Evolutionary conservation across 495 filamentous ascomycete species (phyloP), one percentile per base, ranked within the genome.

Genomic region (Talaromyces borbonicus): DNA sequence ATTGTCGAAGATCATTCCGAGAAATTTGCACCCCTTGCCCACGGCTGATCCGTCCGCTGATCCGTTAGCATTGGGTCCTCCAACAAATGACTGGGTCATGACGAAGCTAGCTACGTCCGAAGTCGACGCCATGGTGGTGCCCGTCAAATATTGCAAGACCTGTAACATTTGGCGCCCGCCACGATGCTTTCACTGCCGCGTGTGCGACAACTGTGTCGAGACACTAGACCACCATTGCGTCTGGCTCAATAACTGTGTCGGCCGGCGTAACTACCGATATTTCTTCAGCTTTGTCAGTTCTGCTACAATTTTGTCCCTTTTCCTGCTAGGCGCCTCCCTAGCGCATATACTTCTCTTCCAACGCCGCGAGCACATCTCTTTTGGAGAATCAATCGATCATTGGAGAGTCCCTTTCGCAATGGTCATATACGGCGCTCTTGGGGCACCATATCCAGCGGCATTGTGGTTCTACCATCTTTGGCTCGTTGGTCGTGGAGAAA

Each of bases 211-310:
- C 58, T 98, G 92, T 59, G 78, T 98, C 36, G 92, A 98, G 60
- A 96, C 90, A 0, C 89, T 96, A 52, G 92, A 98, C 57, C 92
- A 98, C 56, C 92, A 98, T 68, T 98, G 92, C 55, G 88, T 97
- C 16, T 98, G 93, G 93, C 79, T 98, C 41, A 98, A 98, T 66
- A 98, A 97, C 61, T 98, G 92, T 62, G 84, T 98, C 35, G 92
- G 92, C 5, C 85, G 93, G 26, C 86, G 92, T 45, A 98, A 98
- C 62, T 98, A 98, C 62, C 88, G 93, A 40, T 98, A 92, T 56
- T 98, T 98, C 63, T 94, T 96, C 56, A 75, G 83, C 15, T 98
- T 96, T 63, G 76, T 97, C 51, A 77, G 72, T 52, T 75, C 78
- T 15, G 79, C 73, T 9, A 87, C 86, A 1, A 48, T 95, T n/a